Evolutionary conservation across 2,329 filamentous ascomycete genomes (phyloP), one percentile per base, ranked within the genome.

Genomic region (Mycosphaerella sp.): DNA sequence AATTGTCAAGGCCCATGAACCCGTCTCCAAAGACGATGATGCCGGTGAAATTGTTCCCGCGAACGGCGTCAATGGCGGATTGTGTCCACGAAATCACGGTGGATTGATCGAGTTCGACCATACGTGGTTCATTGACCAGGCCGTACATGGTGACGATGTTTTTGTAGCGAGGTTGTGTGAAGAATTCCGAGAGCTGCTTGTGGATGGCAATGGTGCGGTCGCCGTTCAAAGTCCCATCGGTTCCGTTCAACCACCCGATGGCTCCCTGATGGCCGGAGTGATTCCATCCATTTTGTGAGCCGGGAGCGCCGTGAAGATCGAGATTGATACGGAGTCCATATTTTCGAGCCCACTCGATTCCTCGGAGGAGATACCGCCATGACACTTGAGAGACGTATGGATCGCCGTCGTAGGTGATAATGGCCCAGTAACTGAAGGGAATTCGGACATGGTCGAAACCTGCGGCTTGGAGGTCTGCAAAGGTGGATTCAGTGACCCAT

Each of bases 391-490:
- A 82, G 1, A 98, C 78, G 67, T 95, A 98, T 1, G 91, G 89
- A 66, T 98, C 93, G 42, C 78, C 83, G 29, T 88, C 84, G 70
- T 95, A 96, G 0, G 84, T 86, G 54, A 84, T 82, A 1, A 97
- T 84, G 0, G 91, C 89, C 93, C 93, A 98, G 76, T 98, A 98
- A 8, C 86, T 89, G 69, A 86, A 97, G 0, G 88, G 90, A 51
- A 98, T 96, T 51, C 93, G 86, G n/a, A 98, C 87, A 68, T 98
- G 93, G 68, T 98, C 93, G 44, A 98, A 81, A 0, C 93, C 93
- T 1, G 93, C 93, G 39, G 82, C 84, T 46, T 83, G 83, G 56
- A 98, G 96, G 40, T 92, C 86, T 53, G 78, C 78, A 69, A 97
- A 95, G 2, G 88, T 90, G 54, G 86, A 76, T 67, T 95, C 89